A percentile compares a stretch with the other conserved stretches of the same genome.
phyloP scores from a whole-genome alignment of 164 flowering plant genomes.

The Tetrastigma voinierianum region DNA sequence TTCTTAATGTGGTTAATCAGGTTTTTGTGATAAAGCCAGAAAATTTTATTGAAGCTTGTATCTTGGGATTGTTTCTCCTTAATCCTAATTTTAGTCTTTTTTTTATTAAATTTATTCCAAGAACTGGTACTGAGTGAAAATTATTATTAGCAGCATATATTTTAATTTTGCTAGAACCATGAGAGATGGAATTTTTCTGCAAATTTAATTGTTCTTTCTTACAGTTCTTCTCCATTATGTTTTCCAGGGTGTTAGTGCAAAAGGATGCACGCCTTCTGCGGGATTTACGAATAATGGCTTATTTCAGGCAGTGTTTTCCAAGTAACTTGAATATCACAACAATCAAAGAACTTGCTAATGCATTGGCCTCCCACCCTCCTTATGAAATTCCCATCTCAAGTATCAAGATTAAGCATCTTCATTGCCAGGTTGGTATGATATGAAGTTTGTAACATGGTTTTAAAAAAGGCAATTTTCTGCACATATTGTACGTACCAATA shows the following conservation, averaged over 20 bases:
- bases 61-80: background rate
- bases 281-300: constrained; percentile 68
- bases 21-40: background rate
- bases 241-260: constrained; percentile 55
- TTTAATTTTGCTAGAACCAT: background rate
- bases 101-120: too few species aligned
- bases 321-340: constrained; percentile 48
- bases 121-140: too few species aligned
- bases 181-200: background rate
- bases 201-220: background rate
- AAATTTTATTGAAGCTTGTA: background rate
- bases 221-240: constrained; percentile 7
- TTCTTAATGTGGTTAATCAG: background rate
- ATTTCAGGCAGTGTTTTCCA: constrained; percentile 87
- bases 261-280: constrained; percentile 76
- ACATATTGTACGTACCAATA: background rate
- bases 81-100: too few species aligned
- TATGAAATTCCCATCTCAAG: constrained; percentile 73
- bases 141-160: background rate
- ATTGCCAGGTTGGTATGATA: constrained; percentile 57
- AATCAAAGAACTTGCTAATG: constrained; percentile 76
- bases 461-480: background rate
- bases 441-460: background rate
- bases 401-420: constrained; percentile 69
- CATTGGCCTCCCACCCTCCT: constrained; percentile 82